Base-by-base conservation (phyloP, 2,329 filamentous ascomycete species). In the Penicillium brasilianum region DNA sequence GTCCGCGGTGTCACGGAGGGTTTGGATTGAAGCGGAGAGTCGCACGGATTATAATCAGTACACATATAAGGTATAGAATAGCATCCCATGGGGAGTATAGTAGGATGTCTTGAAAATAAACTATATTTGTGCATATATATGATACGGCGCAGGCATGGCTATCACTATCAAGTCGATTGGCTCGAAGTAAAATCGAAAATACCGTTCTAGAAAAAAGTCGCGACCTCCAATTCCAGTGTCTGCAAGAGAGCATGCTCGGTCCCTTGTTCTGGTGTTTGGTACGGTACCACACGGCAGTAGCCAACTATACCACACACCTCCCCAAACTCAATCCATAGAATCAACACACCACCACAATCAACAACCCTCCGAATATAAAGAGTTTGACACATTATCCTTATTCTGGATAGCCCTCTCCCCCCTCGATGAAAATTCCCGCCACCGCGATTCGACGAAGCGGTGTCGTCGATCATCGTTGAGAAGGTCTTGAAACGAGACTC, bases 1-100 rank as follows among this genome's bases (percentile, higher is more conserved):
- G 81, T 82, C 32, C 76, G 77, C 43, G 74, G 73, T 44, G 71
- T 78, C 58, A 81, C 79, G 20, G 72, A 71, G 37, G 77, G 72
- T 9, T 69, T 81, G 64, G 78, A 80, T 30, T 69, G 57, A 59
- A 16, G n/a, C n/a, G n/a, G n/a, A n/a, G n/a, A 22, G 1, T 28
- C 22, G 10, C 6, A 11, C 30, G 10, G 11, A 32, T 10, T 25
- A 22, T 16, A 37, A 20, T 10, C 28, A 30, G 30, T 52, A 37
- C 36, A 52, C 11, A 13, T n/a, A n/a, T n/a, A n/a, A n/a, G n/a
- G n/a, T n/a, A n/a, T n/a, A n/a, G n/a, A n/a, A n/a, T n/a, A n/a
- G n/a, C n/a, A n/a, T n/a, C n/a, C 18, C 13, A 30, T 18, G 8
- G 7, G 28, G 25, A 32, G 46, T 32, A n/a, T 18, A 18, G 25